These are phyloP conservation scores for Hypoxylon fuscum DNA, from an alignment of 495 filamentous ascomycete genomes.

Conservation along the genomic window DNA sequence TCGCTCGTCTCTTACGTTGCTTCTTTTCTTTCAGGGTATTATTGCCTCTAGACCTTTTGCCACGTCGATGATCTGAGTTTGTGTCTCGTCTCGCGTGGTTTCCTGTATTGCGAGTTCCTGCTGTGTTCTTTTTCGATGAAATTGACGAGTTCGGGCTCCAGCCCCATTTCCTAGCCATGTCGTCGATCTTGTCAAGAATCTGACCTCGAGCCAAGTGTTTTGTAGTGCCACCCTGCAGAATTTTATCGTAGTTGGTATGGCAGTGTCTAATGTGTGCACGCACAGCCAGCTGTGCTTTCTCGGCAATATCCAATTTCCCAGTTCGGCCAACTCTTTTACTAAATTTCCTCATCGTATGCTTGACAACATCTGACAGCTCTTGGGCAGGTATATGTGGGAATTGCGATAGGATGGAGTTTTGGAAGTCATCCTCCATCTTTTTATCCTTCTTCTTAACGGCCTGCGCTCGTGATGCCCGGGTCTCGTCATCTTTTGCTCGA, in stretches of 20 bases:
- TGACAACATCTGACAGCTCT: slow-evolving; percentile 32
- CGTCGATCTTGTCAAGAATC: slow-evolving; percentile 32
- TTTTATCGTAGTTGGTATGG: slow-evolving; percentile 49
- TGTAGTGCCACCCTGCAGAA: slow-evolving; percentile 26
- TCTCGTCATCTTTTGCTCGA: slow-evolving; percentile 31
- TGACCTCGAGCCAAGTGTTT: slow-evolving; percentile 32
- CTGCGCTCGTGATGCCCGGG: slow-evolving; percentile 37
- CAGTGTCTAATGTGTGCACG: slow-evolving; percentile 50
- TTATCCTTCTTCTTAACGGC: slow-evolving; percentile 44
- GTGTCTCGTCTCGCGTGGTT: no score
- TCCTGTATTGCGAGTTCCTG: no score
- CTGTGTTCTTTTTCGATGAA: no score
- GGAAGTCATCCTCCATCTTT: slow-evolving; percentile 38
- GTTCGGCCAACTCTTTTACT: slow-evolving; percentile 50
- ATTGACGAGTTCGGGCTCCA: not conserved
- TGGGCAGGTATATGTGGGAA: slow-evolving; percentile 45
- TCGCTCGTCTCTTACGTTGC: no score
- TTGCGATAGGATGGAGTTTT: slow-evolving; percentile 31
- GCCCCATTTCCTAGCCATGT: slow-evolving; percentile 11
- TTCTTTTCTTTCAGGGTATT: no score
- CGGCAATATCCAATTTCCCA: slow-evolving; percentile 30
- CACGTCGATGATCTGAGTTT: no score
- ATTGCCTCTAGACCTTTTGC: no score
- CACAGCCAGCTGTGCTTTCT: slow-evolving; percentile 48
- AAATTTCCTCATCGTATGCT: slow-evolving; percentile 44